These are phyloP conservation scores for Paecilomyces dactylethromorphus DNA, from an alignment of 2,329 filamentous ascomycete species.

Conservation along the genomic window DNA sequence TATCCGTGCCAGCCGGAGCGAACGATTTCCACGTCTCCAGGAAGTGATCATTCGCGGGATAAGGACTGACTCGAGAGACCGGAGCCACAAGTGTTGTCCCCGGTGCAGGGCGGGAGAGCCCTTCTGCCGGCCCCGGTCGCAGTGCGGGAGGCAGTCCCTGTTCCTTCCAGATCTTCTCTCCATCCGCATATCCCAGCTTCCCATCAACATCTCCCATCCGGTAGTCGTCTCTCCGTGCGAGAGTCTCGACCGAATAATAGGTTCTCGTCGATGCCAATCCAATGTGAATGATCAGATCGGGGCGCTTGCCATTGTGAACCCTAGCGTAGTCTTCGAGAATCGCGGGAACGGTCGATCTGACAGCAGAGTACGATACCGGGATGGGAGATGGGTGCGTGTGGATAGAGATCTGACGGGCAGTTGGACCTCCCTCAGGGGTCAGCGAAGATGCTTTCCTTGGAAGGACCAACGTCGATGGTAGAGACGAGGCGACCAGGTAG, in stretches of 20 bases:
- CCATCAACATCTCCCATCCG: conserved; percentile 63
- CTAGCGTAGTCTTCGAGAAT: conserved; percentile 49
- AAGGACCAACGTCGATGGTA: conserved; percentile 59
- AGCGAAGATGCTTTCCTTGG: conserved; percentile 8
- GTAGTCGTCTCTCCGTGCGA: conserved; percentile 68
- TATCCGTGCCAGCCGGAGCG: conserved; percentile 25
- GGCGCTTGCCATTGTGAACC: conserved; percentile 33
- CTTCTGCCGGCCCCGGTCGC: conserved; percentile 36
- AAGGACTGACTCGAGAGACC: conserved; percentile 11
- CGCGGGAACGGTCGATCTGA: conserved; percentile 56
- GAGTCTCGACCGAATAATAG: conserved; percentile 65
- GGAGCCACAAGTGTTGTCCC: background rate
- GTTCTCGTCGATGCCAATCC: conserved; percentile 64
- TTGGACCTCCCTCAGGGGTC: conserved; percentile 10
- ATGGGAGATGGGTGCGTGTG: conserved; percentile 58
- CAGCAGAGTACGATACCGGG: conserved; percentile 63
- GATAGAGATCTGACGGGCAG: conserved; percentile 28
- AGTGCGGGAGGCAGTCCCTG: conserved; percentile 47
- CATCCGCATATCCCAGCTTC: conserved; percentile 30
- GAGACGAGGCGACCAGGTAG: conserved; percentile 64
- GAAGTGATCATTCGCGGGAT: conserved; percentile 27
- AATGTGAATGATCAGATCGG: conserved; percentile 69
- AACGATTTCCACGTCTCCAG: conserved; percentile 27
- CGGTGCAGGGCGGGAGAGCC: conserved; percentile 3
- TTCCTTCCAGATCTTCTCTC: conserved; percentile 49